Conservation (phyloP, 192 early-diverging fungal genomes). For the Coemansia sp. region DNA sequence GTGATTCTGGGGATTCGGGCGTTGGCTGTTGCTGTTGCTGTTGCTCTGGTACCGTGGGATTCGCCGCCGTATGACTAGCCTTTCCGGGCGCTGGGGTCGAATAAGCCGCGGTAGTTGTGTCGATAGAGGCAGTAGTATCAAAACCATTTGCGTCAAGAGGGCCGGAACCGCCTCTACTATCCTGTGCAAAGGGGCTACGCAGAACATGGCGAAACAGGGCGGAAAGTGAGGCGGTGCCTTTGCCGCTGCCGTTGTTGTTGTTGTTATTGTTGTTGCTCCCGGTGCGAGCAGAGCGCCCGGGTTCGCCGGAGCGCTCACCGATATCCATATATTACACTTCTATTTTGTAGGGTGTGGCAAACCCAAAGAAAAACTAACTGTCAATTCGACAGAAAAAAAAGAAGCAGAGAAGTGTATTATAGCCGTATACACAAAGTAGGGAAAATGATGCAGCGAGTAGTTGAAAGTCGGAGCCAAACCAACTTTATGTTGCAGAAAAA, state of each 20-base stretch:
- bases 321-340: constrained; percentile 9
- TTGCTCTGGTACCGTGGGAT: not conserved
- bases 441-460: not conserved
- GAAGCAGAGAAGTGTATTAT: constrained; percentile 1
- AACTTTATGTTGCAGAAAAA: constrained; percentile 1
- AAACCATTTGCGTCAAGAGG: not conserved
- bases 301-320: constrained; percentile 18
- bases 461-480: not conserved
- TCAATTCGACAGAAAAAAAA: not conserved
- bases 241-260: constrained; percentile 5
- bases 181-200: constrained; percentile 33
- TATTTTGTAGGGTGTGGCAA: not conserved
- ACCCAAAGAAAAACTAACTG: not conserved
- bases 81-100: not conserved
- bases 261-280: not conserved
- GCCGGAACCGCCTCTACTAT: constrained; percentile 14
- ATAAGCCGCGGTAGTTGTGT: not conserved
- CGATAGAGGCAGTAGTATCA: not conserved
- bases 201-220: constrained; percentile 45
- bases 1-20: not conserved
- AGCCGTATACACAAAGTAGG: not conserved
- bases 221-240: constrained; percentile 15
- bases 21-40: not conserved
- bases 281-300: constrained; percentile 20
- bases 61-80: not conserved